phyloP scores from a whole-genome alignment of 2,329 filamentous ascomycete species.

The Diaporthe batatas region DNA sequence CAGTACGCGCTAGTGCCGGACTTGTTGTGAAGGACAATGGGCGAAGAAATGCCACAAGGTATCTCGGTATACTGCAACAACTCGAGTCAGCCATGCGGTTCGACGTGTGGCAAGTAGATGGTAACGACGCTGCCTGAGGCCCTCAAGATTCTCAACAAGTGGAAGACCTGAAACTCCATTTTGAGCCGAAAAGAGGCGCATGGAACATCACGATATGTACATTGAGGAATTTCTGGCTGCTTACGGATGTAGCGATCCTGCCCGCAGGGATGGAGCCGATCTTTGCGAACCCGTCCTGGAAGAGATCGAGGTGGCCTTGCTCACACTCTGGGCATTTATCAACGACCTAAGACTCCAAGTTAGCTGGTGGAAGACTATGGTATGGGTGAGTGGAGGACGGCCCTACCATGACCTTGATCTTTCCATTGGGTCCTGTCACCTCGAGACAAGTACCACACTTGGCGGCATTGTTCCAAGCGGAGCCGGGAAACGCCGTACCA shows the following conservation, averaged over 20 bases:
- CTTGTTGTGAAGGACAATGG: constrained; percentile 60
- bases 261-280: constrained; percentile 54
- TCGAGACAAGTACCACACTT: constrained; percentile 73
- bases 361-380: neutral
- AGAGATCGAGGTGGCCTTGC: constrained; percentile 59
- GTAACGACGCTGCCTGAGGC: neutral
- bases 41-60: constrained; percentile 57
- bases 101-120: neutral
- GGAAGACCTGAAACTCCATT: neutral
- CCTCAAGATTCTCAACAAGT: neutral
- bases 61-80: constrained; percentile 51
- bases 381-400: constrained; percentile 1
- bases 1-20: constrained; percentile 58
- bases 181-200: neutral
- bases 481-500: constrained; percentile 72
- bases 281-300: constrained; percentile 57
- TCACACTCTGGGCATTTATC: constrained; percentile 60
- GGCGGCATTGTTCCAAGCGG: constrained; percentile 67
- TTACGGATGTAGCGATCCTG: constrained; percentile 50
- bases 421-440: constrained; percentile 69
- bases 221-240: neutral
- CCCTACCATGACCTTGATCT: constrained; percentile 74
- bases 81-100: neutral
- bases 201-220: neutral
- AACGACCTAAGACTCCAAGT: constrained; percentile 52